These are phyloP conservation scores for Papiliotrema flavescens DNA, from an alignment of 1,284 basidiomycete species.

Conservation along the genomic window DNA sequence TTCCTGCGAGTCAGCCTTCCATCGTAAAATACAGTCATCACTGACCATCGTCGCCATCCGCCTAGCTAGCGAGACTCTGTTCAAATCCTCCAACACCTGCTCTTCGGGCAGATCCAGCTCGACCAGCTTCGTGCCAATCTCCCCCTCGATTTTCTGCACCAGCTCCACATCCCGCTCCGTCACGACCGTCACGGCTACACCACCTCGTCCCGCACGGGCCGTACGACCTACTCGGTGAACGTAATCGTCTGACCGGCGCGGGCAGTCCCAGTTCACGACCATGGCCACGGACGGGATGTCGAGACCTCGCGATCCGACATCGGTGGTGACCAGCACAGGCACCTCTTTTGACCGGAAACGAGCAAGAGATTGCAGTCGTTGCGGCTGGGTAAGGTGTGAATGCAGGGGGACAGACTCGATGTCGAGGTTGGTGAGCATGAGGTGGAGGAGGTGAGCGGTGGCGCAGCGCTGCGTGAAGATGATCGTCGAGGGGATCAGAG, in stretches of 20 bases:
- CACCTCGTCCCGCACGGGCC: conserved; percentile 85
- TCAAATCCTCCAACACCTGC: conserved; percentile 79
- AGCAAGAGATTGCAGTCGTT: conserved; percentile 75
- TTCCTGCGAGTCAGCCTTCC: conserved; percentile 56
- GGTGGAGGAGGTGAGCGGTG: conserved; percentile 85
- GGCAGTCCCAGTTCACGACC: conserved; percentile 98
- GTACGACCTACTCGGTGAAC: conserved; percentile 70
- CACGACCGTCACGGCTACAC: conserved; percentile 88
- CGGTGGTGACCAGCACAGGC: conserved; percentile 88
- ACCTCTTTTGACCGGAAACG: conserved; percentile 85
- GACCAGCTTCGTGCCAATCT: conserved; percentile 69
- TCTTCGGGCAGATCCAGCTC: conserved; percentile 75
- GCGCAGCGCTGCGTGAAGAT: conserved; percentile 87
- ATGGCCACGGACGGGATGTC: conserved; percentile 94
- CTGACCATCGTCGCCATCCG: conserved; percentile 88
- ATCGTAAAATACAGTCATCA: conserved; percentile 1
- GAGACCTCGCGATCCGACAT: conserved; percentile 88
- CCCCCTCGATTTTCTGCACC: conserved; percentile 76
- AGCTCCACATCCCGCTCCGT: conserved; percentile 89
- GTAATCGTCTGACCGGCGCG: conserved; percentile 55
- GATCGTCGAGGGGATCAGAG: conserved; percentile 77
- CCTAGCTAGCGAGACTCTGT: conserved; percentile 85
- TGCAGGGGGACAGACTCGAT: conserved; percentile 88
- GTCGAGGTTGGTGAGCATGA: conserved; percentile 69
- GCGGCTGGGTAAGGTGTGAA: conserved; percentile 82